Base-by-base conservation (phyloP, 768 basidiomycete species). In the Leccinum rimulosum region DNA sequence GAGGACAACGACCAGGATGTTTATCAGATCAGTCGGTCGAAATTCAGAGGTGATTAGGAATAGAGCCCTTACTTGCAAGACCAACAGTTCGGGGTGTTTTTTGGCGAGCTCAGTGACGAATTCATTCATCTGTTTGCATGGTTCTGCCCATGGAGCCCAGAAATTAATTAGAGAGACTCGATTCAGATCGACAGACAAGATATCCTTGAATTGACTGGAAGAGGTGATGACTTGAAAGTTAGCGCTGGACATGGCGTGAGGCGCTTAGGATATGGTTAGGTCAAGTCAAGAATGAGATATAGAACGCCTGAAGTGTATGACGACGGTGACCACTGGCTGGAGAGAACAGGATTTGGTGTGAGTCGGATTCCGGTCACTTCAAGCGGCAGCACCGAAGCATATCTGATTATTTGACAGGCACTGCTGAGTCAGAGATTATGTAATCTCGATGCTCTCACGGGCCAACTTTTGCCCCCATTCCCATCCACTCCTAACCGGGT, bases 101-200 rank as follows among this genome's bases (percentile, higher is more conserved):
- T 81, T 84, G 2, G 94, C 84, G 49, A 96, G 79, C 66, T 91
- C 89, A 9, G 68, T 60, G 17, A 90, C 83, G 33, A 95, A 84
- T 48, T 85, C 78, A 76, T 94, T 95, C 89, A 97, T 96, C 66
- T 88, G 82, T 66, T 81, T 81, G 79, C 95, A 98, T 43, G 95
- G 94, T 61, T 84, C 89, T 0, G 94, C 97, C 93, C 93, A 90
- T 74, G 84, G 78, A 47, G 95, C 92, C 90, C 94, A 95, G 73
- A 98, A 99, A 76, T 91, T 93, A 69, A 97, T 85, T 38, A 96
- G 78, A 4, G 95, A 95, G 25, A 96, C 82, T 22, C 91, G 79
- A 19, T 82, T 74, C 35, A 99, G 83, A 74, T 98, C 95, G 22
- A 74, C 68, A 0, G 86, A 87, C 50, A 98, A 84, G 9, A 91